Base-by-base conservation (phyloP, 257 asterid species). In the Nicotiana tabacum region DNA sequence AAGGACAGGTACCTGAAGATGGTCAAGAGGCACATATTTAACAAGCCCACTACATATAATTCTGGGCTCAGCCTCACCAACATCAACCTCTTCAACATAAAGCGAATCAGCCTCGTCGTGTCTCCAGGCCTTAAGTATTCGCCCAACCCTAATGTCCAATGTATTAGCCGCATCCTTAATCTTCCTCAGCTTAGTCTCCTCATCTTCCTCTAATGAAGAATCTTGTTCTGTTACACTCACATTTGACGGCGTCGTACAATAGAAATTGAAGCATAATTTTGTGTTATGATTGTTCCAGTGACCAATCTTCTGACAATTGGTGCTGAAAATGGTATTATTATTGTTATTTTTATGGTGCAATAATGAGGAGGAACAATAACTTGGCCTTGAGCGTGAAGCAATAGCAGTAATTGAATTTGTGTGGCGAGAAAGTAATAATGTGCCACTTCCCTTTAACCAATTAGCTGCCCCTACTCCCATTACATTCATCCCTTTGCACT, bases 51-150 rank as follows among this genome's bases (percentile, higher is more conserved):
- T 94, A 89, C 99, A 95, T 29, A 95, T 95, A 77, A 90, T 92
- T 85, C 99, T 87, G 3, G 97, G 97, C 85, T 95, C 93, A 12
- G 95, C 66, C 82, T 95, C 99, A 9, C 99, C 99, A 12, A 94
- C 93, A 66, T 95, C 99, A 35, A 95, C 98, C 90, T 95, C 97
- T 89, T 95, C 99, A 24, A 95, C 99, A 84, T 91, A 95, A 39
- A 95, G 95, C 6, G 99, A 92, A 89, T 95, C 98, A 21, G 99
- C 99, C 87, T 95, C 99, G 70, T 90, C 97, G 46, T 95, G 99
- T 83, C 93, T 88, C 97, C 97, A 95, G 1, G 93, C 98, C 83
- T 87, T 91, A 64, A 89, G 65, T 81, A 95, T 90, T 85, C 85
- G 87, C 48, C 99, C 99, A 29, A 92, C 98, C 87, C 98, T 89